Base-by-base conservation (phyloP, 306 rosid species). In the Luffa aegyptiaca region DNA sequence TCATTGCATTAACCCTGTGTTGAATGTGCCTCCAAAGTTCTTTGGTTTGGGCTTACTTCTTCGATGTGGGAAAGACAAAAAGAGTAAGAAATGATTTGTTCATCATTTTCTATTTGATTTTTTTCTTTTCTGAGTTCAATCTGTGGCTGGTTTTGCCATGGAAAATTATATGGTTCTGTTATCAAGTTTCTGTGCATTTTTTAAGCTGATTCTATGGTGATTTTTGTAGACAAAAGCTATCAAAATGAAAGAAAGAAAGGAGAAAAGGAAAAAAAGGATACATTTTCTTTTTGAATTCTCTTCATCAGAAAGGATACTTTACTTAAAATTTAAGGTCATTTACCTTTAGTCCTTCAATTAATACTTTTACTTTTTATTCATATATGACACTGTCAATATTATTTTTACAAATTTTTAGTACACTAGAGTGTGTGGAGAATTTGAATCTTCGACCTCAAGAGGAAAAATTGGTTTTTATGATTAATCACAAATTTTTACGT, bases 1-100 rank as follows among this genome's bases (percentile, higher is more conserved):
- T 14, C 79, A 85, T 76, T 26, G 90, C 83, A 81, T 95, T 80
- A 85, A 86, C 75, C 96, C 97, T 42, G 89, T 96, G 5, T 66
- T 96, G 26, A 91, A 96, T 52, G 87, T 93, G 26, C 98, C 96
- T 73, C 96, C 96, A n/a, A 90, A 85, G 80, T 83, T 95, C 62
- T 93, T 93, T 44, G 88, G 89, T 52, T 88, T 95, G 75, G 90
- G 97, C 57, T 92, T 95, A 2, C 61, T 92, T 84, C 82, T 92
- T 17, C 81, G 89, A 44, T 88, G 79, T 81, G 96, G 90, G 48
- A 89, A 89, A 83, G 91, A 78, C 18, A 89, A 85, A 83, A 91
- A 83, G 85, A 83, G 68, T 81, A 91, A 86, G 88, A 91, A 88
- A 59, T 96, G 88, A 90, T 20, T 53, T 59, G 16, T 79, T 84